Evolutionary conservation across 2,329 filamentous ascomycete species (phyloP).

Genomic region (Cladosporium sp.): DNA sequence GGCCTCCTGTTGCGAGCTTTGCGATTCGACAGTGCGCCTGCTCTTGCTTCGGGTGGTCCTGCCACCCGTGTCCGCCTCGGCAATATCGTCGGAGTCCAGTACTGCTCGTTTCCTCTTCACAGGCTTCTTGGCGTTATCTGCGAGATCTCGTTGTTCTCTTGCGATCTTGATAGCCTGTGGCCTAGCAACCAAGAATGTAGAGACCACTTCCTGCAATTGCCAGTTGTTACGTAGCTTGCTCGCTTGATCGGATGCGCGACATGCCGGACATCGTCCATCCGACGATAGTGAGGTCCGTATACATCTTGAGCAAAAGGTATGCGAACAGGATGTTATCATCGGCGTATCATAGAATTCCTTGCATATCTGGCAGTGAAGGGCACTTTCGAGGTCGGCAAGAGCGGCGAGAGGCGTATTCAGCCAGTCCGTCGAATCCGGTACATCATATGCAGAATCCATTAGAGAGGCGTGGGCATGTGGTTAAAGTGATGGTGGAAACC

Average conservation of each 20-base stretch:
- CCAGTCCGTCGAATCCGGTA: slow-evolving; percentile 84
- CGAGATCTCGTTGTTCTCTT: slow-evolving; percentile 25
- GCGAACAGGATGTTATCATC: slow-evolving; percentile 89
- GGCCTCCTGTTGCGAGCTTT: slow-evolving; percentile 25
- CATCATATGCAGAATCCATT: slow-evolving; percentile 29
- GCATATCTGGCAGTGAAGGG: slow-evolving; percentile 92
- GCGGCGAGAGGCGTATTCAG: slow-evolving; percentile 62
- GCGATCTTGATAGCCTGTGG: slow-evolving; percentile 62
- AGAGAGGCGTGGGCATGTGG: not conserved
- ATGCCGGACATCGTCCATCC: slow-evolving; percentile 85
- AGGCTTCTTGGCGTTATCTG: slow-evolving; percentile 16
- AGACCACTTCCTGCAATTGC: slow-evolving; percentile 78
- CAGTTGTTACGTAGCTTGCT: slow-evolving; percentile 80
- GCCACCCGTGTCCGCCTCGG: slow-evolving; percentile 17
- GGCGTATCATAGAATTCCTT: slow-evolving; percentile 96
- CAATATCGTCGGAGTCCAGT: slow-evolving; percentile 29
- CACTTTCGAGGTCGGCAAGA: slow-evolving; percentile 71
- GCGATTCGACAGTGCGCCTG: slow-evolving; percentile 28
- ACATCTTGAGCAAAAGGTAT: slow-evolving; percentile 95
- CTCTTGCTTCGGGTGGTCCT: slow-evolving; percentile 38
- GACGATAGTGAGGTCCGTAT: slow-evolving; percentile 79
- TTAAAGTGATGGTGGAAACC: not conserved
- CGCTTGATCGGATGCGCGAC: slow-evolving; percentile 74
- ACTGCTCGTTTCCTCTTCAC: slow-evolving; percentile 52
- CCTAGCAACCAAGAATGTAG: slow-evolving; percentile 67